phyloP scores from a whole-genome alignment of 2,329 filamentous ascomycete genomes.

The Claviceps digitariae region DNA sequence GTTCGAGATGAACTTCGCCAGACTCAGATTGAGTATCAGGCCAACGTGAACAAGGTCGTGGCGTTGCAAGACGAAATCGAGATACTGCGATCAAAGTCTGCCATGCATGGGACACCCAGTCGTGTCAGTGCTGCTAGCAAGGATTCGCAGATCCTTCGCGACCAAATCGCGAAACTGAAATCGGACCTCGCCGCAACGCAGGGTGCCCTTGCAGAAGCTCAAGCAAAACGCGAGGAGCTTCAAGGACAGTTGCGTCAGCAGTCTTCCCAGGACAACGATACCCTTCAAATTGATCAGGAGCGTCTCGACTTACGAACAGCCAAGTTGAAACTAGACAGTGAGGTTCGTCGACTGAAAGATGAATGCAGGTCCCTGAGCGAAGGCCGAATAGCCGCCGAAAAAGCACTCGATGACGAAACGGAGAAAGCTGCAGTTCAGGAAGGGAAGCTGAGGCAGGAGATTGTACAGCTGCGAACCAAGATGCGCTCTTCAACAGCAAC shows the following conservation, averaged over 20 bases:
- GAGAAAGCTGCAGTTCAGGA: slow-evolving; percentile 54
- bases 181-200: slow-evolving; percentile 47
- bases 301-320: slow-evolving; percentile 53
- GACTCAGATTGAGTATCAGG: slow-evolving; percentile 47
- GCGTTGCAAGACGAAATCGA: slow-evolving; percentile 65
- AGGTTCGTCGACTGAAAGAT: slow-evolving; percentile 50
- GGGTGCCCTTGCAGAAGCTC: slow-evolving; percentile 40
- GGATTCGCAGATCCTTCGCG: slow-evolving; percentile 51
- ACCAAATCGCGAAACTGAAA: slow-evolving; percentile 45
- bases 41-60: slow-evolving; percentile 51
- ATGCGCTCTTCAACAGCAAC: slow-evolving; percentile 29
- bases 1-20: slow-evolving; percentile 59
- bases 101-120: slow-evolving; percentile 2
- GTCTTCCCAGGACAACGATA: slow-evolving; percentile 43
- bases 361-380: slow-evolving; percentile 46
- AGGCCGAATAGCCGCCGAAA: slow-evolving; percentile 45
- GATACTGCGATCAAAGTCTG: slow-evolving; percentile 39
- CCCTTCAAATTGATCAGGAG: slow-evolving; percentile 51
- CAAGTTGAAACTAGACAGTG: slow-evolving; percentile 55
- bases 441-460: slow-evolving; percentile 42
- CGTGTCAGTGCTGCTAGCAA: slow-evolving; percentile 42
- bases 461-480: slow-evolving; percentile 36
- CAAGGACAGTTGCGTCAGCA: slow-evolving; percentile 43
- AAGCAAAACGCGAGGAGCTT: slow-evolving; percentile 54
- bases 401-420: slow-evolving; percentile 51